phyloP scores from a whole-genome alignment of 257 asterid species.

The Salvia rosmarinus region DNA sequence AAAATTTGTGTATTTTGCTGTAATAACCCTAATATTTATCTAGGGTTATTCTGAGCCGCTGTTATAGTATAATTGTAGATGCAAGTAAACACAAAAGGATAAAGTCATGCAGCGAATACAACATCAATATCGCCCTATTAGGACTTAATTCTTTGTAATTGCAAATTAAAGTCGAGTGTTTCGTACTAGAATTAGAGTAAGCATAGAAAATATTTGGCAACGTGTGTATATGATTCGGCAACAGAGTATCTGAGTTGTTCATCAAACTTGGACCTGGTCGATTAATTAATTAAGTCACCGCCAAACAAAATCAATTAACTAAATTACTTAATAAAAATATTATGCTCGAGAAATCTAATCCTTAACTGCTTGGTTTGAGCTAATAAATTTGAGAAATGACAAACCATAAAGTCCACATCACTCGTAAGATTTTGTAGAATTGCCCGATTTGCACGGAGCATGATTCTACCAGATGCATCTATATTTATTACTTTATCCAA shows the following conservation, averaged over 20 bases:
- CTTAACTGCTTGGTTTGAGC: constrained; percentile 18
- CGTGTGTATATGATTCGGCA: neutral
- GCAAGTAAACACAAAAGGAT: too few species aligned
- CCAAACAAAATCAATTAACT: neutral
- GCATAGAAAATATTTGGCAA: neutral
- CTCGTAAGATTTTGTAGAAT: constrained; percentile 21
- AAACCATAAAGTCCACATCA: constrained; percentile 28
- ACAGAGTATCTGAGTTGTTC: neutral
- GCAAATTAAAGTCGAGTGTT: neutral
- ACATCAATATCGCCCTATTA: too few species aligned
- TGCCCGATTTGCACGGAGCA: constrained; percentile 32
- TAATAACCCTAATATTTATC: too few species aligned
- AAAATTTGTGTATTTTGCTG: too few species aligned
- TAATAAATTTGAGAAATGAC: neutral
- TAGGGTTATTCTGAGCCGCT: too few species aligned
- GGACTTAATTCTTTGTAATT: too few species aligned
- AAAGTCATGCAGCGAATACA: too few species aligned
- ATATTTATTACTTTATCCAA: neutral
- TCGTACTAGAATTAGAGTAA: neutral
- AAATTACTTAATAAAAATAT: neutral
- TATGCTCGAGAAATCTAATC: neutral
- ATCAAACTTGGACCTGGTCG: constrained; percentile 30
- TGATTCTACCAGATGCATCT: constrained; percentile 25
- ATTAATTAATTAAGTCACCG: neutral
- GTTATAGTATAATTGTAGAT: too few species aligned